These are phyloP conservation scores for Geranium incanum DNA, from an alignment of 441 rosid genomes.

Conservation along the genomic window DNA sequence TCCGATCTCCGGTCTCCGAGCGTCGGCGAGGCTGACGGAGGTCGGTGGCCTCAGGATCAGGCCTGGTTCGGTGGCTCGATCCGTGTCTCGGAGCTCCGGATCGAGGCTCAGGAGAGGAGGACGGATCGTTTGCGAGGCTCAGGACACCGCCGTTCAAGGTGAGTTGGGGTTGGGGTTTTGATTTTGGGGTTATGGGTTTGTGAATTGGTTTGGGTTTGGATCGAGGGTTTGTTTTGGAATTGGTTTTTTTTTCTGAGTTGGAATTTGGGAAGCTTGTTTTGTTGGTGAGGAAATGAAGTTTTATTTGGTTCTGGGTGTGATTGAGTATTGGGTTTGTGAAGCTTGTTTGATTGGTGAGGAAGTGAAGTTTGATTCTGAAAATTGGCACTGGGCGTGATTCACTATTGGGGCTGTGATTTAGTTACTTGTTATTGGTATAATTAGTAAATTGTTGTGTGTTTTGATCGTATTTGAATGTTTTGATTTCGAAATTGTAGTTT, in stretches of 20 bases:
- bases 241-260: background rate
- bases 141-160: slow-evolving; percentile 68
- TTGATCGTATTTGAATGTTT: background rate
- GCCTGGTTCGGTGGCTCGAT: slow-evolving; percentile 20
- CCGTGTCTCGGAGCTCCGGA: slow-evolving; percentile 18
- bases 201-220: background rate
- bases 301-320: no score
- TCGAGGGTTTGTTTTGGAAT: background rate
- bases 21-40: slow-evolving; percentile 4
- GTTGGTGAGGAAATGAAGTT: no score
- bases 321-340: no score
- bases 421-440: no score
- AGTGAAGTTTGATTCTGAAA: no score
- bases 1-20: slow-evolving; percentile 14
- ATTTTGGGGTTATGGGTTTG: background rate
- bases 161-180: slow-evolving; percentile 1
- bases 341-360: no score
- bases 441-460: no score
- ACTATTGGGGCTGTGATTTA: no score
- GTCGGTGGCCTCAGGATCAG: background rate
- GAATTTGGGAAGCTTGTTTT: background rate
- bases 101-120: slow-evolving; percentile 28
- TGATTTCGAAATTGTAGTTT: no score
- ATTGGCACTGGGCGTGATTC: background rate
- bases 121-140: slow-evolving; percentile 56